Evolutionary conservation across 371 early-diverging fungal genomes (phyloP).

Genomic region (Haplosporangium sp.): DNA sequence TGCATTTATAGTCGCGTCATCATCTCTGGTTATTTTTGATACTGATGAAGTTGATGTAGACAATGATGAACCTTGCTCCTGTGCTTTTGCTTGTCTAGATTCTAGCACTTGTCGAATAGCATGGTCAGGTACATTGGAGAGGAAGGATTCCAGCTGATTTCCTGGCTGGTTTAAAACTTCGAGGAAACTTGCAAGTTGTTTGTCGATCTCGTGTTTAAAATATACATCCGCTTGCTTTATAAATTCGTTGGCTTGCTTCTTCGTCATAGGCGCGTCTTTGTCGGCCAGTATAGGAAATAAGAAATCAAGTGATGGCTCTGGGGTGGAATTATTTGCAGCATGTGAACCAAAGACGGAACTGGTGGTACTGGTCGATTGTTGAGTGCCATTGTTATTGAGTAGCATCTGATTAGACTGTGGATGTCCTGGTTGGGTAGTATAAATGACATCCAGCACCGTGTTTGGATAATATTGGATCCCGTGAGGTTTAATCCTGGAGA

Average conservation of each 20-base stretch:
- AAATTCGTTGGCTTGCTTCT: not conserved
- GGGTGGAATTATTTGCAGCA: not conserved
- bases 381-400: not conserved
- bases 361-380: not conserved
- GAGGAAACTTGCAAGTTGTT: not conserved
- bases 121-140: not conserved
- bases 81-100: not conserved
- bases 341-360: not conserved
- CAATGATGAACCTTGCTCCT: not conserved
- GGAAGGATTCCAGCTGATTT: not conserved
- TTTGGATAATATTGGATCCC: conserved; percentile 40
- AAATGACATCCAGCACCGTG: conserved; percentile 30
- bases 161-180: not conserved
- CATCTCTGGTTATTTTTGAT: not conserved
- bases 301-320: not conserved
- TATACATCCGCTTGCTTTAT: not conserved
- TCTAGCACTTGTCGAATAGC: not conserved
- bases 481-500: conserved; percentile 26
- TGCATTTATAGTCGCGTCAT: no score
- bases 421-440: not conserved
- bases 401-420: not conserved
- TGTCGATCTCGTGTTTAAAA: not conserved
- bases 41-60: not conserved
- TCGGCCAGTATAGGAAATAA: not conserved
- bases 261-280: conserved; percentile 5